Percentiles rank a stretch among this genome's conserved stretches.
Conservation (phyloP, 1,139 yeast species). For the Protomyces inundatus region DNA sequence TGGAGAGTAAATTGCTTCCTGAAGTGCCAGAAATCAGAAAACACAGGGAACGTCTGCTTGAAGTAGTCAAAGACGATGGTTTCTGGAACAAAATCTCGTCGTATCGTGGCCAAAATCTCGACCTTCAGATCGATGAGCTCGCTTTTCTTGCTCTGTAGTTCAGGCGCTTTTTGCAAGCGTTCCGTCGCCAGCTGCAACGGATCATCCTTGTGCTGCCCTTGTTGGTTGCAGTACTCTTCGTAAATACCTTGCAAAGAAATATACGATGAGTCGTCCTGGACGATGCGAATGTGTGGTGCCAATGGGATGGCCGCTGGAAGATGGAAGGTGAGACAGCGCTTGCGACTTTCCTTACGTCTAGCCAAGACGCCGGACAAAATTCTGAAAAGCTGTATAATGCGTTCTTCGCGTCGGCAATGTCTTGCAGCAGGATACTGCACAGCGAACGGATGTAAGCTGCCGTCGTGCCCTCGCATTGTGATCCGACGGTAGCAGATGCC, state of each 20-base stretch:
- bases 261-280: conserved; percentile 75
- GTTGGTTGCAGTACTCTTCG: conserved; percentile 75
- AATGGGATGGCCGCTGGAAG: conserved; percentile 89
- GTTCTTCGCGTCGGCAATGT: conserved; percentile 93
- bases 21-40: conserved; percentile 96
- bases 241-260: conserved; percentile 80
- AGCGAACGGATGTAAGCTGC: conserved; percentile 84
- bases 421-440: conserved; percentile 98
- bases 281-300: conserved; percentile 88
- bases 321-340: conserved; percentile 78
- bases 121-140: conserved; percentile 83
- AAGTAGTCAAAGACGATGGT: conserved; percentile 71
- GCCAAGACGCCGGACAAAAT: conserved; percentile 71
- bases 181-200: conserved; percentile 83
- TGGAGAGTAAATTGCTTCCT: conserved; percentile 91
- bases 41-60: conserved; percentile 60
- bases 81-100: conserved; percentile 78
- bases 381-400: conserved; percentile 85
- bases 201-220: conserved; percentile 75
- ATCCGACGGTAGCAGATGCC: conserved; percentile 88
- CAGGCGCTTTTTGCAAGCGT: conserved; percentile 86
- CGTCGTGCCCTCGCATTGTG: conserved; percentile 89
- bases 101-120: conserved; percentile 85
- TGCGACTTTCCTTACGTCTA: conserved; percentile 79
- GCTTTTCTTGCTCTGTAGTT: conserved; percentile 69